Base-by-base conservation (phyloP, 2,329 filamentous ascomycete species). In the Fusarium sp. region DNA sequence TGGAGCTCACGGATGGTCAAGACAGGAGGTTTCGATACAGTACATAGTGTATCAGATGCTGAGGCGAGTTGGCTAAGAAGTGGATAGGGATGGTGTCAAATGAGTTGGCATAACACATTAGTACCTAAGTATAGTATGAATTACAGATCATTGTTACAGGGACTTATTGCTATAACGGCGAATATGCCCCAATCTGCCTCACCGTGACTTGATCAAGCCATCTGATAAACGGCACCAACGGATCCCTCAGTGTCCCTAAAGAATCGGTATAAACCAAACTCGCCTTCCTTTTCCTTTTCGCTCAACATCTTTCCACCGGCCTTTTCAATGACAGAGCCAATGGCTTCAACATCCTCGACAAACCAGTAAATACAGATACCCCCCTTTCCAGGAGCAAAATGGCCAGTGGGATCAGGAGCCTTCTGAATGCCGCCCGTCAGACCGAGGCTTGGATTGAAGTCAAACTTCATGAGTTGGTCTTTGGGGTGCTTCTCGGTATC, bases 191-290 rank as follows among this genome's bases (percentile, higher is more conserved):
- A 16, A 3, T 3, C 25, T 11, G 14, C 16, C 20, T 24, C 18
- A 25, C 9, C 11, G 14, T 56, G 37, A 30, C 16, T 30, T 14
- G 2, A 29, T 57, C 56, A 65, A 44, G 64, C 73, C 60, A 77
- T 69, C 56, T 77, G 74, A 40, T 79, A 78, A n/a, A 77, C 70
- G 4, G 70, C 69, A 3, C 77, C 77, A 47, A 77, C 61, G 32
- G 72, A 77, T 12, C 77, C 77, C 57, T 79, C 77, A 3, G 75
- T 77, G 44, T 79, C 77, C 46, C 77, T 68, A 57, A 79, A 79
- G 57, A 73, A 78, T 4, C 77, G 71, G 24, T 73, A 77, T 30
- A 77, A 25, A 2, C 77, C 77, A 54, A 41, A 46, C 10, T 74
- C 67, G 3, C 77, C 71, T 47, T 78, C 77, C 46, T 75, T 76